Base-by-base conservation (phyloP, 2,329 filamentous ascomycete genomes). In the Tolypocladium ovalisporum region DNA sequence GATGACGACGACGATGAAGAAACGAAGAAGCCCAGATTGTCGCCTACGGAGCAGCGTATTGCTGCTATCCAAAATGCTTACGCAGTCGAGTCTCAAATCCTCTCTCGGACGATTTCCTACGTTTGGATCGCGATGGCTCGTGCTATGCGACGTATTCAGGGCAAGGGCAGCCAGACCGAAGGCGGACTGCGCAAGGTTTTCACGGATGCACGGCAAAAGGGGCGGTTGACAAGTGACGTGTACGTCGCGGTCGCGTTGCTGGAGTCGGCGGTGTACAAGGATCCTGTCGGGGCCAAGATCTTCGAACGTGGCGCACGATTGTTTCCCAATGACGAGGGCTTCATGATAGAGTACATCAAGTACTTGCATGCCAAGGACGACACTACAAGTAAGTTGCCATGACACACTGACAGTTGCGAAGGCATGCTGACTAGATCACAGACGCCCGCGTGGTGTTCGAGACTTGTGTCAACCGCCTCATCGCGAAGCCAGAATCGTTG, bases 391-490 rank as follows among this genome's bases (percentile, higher is more conserved):
- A 80, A 80, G 89, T 79, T 36, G 34, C 32, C 19, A 24, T 19
- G 29, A n/a, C 24, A 4, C 19, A 9, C 12, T n/a, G 27, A 24
- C 9, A 27, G 24, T 47, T 37, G 17, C 8, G 47, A 49, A 27
- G 52, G 15, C 39, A 32, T 52, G 51, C 65, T 70, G 52, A 68
- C 59, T 2, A 17, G 17, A 24, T 37, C 37, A 37, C 64, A 92
- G 91, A 99, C 79, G 94, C 94, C 37, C 85, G 94, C 62, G 92
- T 94, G 12, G 91, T 97, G 2, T 99, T 99, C 66, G 94, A 97
- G 70, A 97, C 92, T 19, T 91, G 92, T 19, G 89, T 97, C 59
- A 89, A 88, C 67, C 87, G 87, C 60, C 81, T 97, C 49, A 83
- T 88, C 9, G 81, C 87, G 29, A 94, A 92, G 63, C 84, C 89